A percentile compares a stretch with the other conserved stretches of the same genome.
These are phyloP conservation scores for Monosporozyma yasuniensis DNA, from an alignment of 805 yeast genomes.

Conservation along the genomic window DNA sequence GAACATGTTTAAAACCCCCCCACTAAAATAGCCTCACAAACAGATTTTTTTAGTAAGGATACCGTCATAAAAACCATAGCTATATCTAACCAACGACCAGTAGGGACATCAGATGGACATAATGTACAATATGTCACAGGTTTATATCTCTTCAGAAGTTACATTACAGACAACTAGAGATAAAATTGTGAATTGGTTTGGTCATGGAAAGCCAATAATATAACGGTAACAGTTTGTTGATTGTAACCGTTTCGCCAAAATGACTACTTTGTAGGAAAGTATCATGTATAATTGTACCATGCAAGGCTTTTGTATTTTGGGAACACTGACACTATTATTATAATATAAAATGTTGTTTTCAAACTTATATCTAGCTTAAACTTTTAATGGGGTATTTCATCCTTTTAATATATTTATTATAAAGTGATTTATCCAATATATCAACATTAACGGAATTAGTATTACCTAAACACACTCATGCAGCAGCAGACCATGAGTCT, in stretches of 20 bases:
- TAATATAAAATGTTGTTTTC: background rate
- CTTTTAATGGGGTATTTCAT: background rate
- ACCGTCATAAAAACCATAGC: slow-evolving; percentile 17
- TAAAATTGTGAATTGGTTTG: background rate
- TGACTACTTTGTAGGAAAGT: slow-evolving; percentile 7
- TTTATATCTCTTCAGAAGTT: slow-evolving; percentile 4
- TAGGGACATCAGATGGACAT: slow-evolving; percentile 8
- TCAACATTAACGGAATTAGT: background rate
- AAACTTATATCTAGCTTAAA: slow-evolving; percentile 1
- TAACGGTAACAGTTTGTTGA: slow-evolving; percentile 3
- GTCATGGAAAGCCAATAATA: slow-evolving; percentile 7
- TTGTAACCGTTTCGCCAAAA: slow-evolving; percentile 7
- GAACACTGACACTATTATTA: background rate
- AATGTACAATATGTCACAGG: slow-evolving; percentile 5
- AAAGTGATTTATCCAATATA: background rate
- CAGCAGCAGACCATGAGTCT: background rate
- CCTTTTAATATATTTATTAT: background rate
- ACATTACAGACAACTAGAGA: slow-evolving; percentile 7
- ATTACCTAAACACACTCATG: background rate
- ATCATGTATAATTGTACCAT: slow-evolving; percentile 3
- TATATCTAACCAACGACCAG: slow-evolving; percentile 13
- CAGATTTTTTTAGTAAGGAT: slow-evolving; percentile 9
- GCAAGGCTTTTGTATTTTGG: background rate
- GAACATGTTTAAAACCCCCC: slow-evolving; percentile 13
- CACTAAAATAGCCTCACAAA: slow-evolving; percentile 2